Base-by-base conservation (phyloP, 2,329 filamentous ascomycete species). In the Zalaria obscura region DNA sequence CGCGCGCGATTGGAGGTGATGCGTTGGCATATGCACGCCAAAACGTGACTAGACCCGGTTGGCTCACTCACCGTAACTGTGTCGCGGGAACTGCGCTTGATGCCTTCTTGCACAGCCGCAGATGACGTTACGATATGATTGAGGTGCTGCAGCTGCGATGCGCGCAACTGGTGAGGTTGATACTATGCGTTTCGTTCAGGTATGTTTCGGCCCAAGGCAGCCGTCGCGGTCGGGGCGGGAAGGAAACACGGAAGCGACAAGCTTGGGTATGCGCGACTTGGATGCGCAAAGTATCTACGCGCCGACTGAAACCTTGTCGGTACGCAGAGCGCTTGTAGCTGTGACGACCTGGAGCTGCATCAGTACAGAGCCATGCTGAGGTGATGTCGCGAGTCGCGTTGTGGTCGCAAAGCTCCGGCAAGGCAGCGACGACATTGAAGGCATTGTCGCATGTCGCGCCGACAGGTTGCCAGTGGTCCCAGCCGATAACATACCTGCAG, bases 1-100 rank as follows among this genome's bases (percentile, higher is more conserved):
- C 29, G 27, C 26, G 25, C 36, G 18, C 37, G 38, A 61, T 62
- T 60, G 59, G 58, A 59, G 56, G 54, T 57, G 60, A 62, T 63
- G 60, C 55, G 61, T 47, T 63, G 60, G 57, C 60, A 61, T 32
- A 32, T 32, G 29, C 29, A 32, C 29, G 29, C 29, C 29, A 32
- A 32, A 32, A 32, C 29, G 29, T n/a, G 29, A 32, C 29, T 32
- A 7, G 7, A n/a, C 29, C 29, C 29, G 29, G n/a, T 7, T n/a
- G 29, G 29, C 7, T 32, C 7, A 32, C 29, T 32, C 29, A 32
- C 29, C 7, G 29, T 32, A 32, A 32, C 29, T n/a, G 29, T 7
- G 29, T 7, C 7, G 29, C n/a, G 29, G 7, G 29, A 32, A 32
- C 7, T 32, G 29, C 29, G 29, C 7, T 7, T 7, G 29, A n/a